Evolutionary conservation across 2,329 filamentous ascomycete genomes (phyloP), one percentile per base, ranked within the genome.

Genomic region (Beauveria caledonica): DNA sequence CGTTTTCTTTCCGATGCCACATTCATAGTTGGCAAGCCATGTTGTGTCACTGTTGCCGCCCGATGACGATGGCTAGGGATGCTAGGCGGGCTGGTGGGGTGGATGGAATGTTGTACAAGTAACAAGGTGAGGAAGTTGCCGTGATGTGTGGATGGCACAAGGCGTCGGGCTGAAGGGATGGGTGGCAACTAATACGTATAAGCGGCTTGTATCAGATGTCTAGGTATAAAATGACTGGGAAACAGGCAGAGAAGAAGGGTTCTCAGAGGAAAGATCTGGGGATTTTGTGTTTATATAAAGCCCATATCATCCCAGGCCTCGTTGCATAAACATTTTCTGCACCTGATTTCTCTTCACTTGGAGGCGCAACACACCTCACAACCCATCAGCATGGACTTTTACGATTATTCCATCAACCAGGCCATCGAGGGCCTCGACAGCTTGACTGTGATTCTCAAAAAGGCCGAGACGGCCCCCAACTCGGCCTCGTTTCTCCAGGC

Each of bases 361-460:
- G 10, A 48, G 21, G 52, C 17, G 5, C 21, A 21, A 39, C 15
- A 23, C 19, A 48, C 46, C 39, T 25, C 54, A 53, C 44, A 53
- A 11, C 52, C 39, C 46, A 61, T 60, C 65, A 77, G 64, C 62
- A 74, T 73, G 71, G 68, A 70, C 62, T 66, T 78, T 62, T 78
- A 77, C 76, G 74, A 78, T 62, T 63, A 68, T 60, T 70, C 68
- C 62, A 60, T 79, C 62, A 64, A 67, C 60, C 48, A 67, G 60
- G 66, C 72, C 63, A 67, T 64, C 65, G 68, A 69, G 40, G 64
- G 66, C 63, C 64, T 77, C 46, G 66, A 66, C 56, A 64, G 70
- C 33, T 68, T 77, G 60, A 60, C 67, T 29, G 53, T 29, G 58
- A 66, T 79, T 64, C 68, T 78, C 61, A 68, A 69, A 36, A 73